Conservation (phyloP, 1,284 basidiomycete species). For the Nidula niveotomentosa region DNA sequence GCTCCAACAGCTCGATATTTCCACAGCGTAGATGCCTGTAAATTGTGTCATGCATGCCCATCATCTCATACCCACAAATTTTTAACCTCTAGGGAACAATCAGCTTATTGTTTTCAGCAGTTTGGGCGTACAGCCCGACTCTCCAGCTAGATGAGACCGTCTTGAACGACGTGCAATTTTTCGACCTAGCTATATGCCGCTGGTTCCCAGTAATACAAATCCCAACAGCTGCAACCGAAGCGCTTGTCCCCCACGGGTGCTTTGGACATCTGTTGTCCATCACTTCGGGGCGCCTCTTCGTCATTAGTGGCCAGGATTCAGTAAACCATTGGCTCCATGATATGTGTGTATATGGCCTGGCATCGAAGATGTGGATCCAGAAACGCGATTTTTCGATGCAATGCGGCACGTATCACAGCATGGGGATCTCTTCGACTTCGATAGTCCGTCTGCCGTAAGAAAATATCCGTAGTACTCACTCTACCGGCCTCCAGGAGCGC, state of each 20-base stretch:
- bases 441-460: constrained; percentile 70
- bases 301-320: constrained; percentile 94
- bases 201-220: constrained; percentile 61
- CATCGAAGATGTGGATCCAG: constrained; percentile 72
- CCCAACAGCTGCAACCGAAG: constrained; percentile 31
- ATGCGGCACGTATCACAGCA: constrained; percentile 91
- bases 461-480: constrained; percentile 42
- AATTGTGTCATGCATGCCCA: constrained; percentile 23
- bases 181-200: constrained; percentile 66
- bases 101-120: constrained; percentile 91
- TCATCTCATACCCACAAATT: background rate
- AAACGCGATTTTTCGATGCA: constrained; percentile 81
- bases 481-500: constrained; percentile 52
- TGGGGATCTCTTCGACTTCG: constrained; percentile 73
- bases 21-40: constrained; percentile 88
- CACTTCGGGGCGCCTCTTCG: constrained; percentile 80
- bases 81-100: constrained; percentile 64
- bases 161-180: constrained; percentile 84
- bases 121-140: constrained; percentile 79
- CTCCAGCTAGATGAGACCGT: constrained; percentile 76
- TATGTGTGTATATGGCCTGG: constrained; percentile 84
- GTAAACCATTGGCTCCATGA: constrained; percentile 90
- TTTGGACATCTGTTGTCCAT: constrained; percentile 91
- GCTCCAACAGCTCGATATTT: constrained; percentile 84
- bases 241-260: constrained; percentile 70